Evolutionary conservation across 1,284 basidiomycete species (phyloP), one percentile per base, ranked within the genome.

Genomic region (Heliocybe sulcata): DNA sequence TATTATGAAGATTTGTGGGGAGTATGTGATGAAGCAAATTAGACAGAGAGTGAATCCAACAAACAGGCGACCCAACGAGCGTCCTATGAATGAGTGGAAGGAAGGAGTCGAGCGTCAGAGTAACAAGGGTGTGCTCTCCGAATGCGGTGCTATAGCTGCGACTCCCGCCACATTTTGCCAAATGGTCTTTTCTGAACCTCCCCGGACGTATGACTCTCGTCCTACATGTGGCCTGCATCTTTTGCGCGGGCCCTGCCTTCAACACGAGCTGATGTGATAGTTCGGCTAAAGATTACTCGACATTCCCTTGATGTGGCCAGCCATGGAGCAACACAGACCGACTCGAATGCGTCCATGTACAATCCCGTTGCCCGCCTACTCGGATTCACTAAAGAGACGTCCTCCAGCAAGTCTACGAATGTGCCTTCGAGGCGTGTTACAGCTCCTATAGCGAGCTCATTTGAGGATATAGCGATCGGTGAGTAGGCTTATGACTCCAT

Each of bases 1-100:
- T 68, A 95, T 83, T 60, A 97, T 77, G 69, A 90, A 94, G 64
- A 94, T 80, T 69, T 98, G 94, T 1, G 88, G 83, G 12, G 89
- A 87, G 68, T 92, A 92, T 1, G 90, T 81, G 62, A 97, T 93
- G 71, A 96, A 98, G 48, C 77, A 82, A 61, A 98, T 95, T 49
- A 98, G 80, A 61, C 72, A 72, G 47, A 87, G 72, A 52, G 92
- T 92, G 60, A 84, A 81, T 60, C 77, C 75, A 66, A 92, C 84
- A 64, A 86, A 73, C 56, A 91, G 70, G 52, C 77, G 71, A 35
- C 83, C 83, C 56, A 84, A 67, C 58, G 85, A 61, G 51, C 72
- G 66, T 55, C 75, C 72, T 78, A 79, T 79, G 38, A 38, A 47
- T 14, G 52, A 54, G 29, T 27, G 66, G 64, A 70, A 74, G 72